These are phyloP conservation scores for Cryptococcus jaspeensis DNA, from an alignment of 1,284 basidiomycete genomes.

Conservation along the genomic window DNA sequence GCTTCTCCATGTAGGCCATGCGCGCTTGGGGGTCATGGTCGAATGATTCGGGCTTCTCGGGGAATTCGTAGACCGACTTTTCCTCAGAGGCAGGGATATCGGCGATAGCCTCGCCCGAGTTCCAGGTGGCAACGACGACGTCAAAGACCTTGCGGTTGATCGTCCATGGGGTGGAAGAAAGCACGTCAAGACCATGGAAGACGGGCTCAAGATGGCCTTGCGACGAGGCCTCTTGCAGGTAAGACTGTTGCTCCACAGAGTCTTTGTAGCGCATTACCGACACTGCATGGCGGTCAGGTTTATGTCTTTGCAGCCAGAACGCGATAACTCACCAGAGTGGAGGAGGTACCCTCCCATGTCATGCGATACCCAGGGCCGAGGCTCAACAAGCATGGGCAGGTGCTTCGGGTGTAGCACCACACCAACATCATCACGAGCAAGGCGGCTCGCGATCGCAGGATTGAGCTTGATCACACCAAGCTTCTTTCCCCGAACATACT, in stretches of 20 bases:
- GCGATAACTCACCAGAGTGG: constrained; percentile 61
- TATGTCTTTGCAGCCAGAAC: neutral
- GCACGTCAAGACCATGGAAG: constrained; percentile 83
- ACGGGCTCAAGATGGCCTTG: constrained; percentile 79
- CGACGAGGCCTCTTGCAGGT: constrained; percentile 73
- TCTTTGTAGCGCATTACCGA: constrained; percentile 91
- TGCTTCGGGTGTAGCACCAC: constrained; percentile 87
- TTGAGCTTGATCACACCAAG: constrained; percentile 89
- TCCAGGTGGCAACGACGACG: constrained; percentile 77
- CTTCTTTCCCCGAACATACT: constrained; percentile 88
- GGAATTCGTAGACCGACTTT: constrained; percentile 48
- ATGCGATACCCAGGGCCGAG: constrained; percentile 79
- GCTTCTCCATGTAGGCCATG: constrained; percentile 61
- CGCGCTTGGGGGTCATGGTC: constrained; percentile 68
- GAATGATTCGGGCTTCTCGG: constrained; percentile 62
- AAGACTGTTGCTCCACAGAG: constrained; percentile 77
- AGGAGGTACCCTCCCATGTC: constrained; percentile 83
- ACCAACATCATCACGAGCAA: constrained; percentile 74
- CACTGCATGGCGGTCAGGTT: constrained; percentile 51
- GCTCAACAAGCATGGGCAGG: constrained; percentile 91
- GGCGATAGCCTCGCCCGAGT: constrained; percentile 68
- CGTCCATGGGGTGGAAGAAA: constrained; percentile 87
- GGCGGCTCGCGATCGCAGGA: constrained; percentile 70
- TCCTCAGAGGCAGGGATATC: constrained; percentile 69
- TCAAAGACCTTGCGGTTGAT: constrained; percentile 78